Conservation (phyloP, 805 yeast genomes). For the Candida alai region DNA sequence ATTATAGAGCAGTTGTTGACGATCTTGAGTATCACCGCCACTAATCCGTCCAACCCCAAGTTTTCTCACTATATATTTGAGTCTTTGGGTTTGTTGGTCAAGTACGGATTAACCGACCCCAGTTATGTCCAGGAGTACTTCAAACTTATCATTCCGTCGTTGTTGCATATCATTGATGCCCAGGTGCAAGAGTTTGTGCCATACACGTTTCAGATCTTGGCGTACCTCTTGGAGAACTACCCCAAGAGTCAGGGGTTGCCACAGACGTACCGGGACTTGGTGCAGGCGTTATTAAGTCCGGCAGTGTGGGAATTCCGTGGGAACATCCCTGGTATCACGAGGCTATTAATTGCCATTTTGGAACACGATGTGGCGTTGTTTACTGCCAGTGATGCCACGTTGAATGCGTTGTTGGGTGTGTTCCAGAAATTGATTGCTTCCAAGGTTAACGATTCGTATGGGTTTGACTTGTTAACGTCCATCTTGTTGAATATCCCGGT, state of each 20-base stretch:
- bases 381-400: conserved; percentile 26
- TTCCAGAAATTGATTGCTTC: conserved; percentile 91
- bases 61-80: conserved; percentile 91
- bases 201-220: conserved; percentile 85
- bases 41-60: conserved; percentile 93
- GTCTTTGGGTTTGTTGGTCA: conserved; percentile 72
- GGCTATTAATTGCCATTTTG: conserved; percentile 68
- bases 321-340: conserved; percentile 87
- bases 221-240: conserved; percentile 65
- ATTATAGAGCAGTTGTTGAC: conserved; percentile 61
- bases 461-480: conserved; percentile 78
- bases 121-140: conserved; percentile 33
- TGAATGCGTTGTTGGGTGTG: conserved; percentile 89
- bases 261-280: conserved; percentile 55
- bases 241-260: conserved; percentile 56
- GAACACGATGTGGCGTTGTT: conserved; percentile 43
- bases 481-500: conserved; percentile 59
- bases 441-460: conserved; percentile 71
- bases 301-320: conserved; percentile 90
- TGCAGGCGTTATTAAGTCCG: conserved; percentile 86
- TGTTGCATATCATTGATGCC: conserved; percentile 63
- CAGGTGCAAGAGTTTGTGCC: conserved; percentile 95
- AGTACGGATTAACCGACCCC: conserved; percentile 37
- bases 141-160: conserved; percentile 57
- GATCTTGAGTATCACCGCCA: conserved; percentile 67